Evolutionary conservation across 805 yeast species (phyloP).

Genomic region (Candida pini): DNA sequence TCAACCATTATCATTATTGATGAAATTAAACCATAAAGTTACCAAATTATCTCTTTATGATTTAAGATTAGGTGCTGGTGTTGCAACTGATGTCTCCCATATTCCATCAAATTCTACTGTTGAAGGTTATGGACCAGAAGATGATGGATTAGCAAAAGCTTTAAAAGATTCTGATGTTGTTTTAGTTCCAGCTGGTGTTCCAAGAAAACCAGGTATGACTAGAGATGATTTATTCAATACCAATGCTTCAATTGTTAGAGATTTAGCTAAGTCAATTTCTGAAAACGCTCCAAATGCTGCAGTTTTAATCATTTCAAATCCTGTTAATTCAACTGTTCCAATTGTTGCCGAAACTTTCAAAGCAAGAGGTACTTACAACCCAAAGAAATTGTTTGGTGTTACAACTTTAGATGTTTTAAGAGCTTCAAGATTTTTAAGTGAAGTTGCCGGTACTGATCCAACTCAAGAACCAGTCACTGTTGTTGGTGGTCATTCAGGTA

Average conservation of each 20-base stretch:
- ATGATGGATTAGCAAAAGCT: constrained; percentile 63
- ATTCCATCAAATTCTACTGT: constrained; percentile 89
- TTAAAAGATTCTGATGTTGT: constrained; percentile 78
- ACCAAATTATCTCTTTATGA: constrained; percentile 84
- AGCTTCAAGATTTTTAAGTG: constrained; percentile 77
- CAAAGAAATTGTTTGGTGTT: constrained; percentile 90
- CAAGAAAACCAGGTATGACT: constrained; percentile 98
- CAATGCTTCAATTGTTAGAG: constrained; percentile 93
- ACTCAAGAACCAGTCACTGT: constrained; percentile 72
- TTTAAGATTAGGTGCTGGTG: constrained; percentile 91
- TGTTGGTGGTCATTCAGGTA: constrained; percentile 97
- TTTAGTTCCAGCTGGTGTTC: constrained; percentile 95
- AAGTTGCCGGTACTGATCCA: constrained; percentile 69
- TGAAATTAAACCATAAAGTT: constrained; percentile 85
- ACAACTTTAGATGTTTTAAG: constrained; percentile 91
- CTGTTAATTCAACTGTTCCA: constrained; percentile 96
- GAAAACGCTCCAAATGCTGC: constrained; percentile 81
- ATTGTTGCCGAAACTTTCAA: constrained; percentile 91
- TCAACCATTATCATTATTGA: constrained; percentile 74
- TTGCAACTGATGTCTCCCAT: constrained; percentile 93
- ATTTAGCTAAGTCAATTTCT: constrained; percentile 81
- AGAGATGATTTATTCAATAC: constrained; percentile 96
- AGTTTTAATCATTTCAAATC: constrained; percentile 81
- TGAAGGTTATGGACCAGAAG: constrained; percentile 81
- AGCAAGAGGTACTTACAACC: constrained; percentile 82